These are phyloP conservation scores for Penicillium atrosanguineum DNA, from an alignment of 495 filamentous ascomycete genomes.

Conservation along the genomic window DNA sequence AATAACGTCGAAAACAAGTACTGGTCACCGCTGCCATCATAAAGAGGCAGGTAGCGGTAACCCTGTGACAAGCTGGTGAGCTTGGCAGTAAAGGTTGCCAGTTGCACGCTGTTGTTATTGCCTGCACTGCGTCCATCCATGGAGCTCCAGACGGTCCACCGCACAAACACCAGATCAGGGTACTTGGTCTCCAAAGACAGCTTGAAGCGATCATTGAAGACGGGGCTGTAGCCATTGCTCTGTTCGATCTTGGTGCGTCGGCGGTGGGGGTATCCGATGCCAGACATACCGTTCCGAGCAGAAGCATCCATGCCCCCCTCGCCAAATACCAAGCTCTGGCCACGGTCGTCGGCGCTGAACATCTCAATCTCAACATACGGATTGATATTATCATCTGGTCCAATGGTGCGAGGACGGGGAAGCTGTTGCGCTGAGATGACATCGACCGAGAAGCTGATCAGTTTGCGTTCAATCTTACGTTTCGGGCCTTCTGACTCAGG, in stretches of 20 bases:
- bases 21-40: slow-evolving; percentile 81
- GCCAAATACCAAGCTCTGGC: slow-evolving; percentile 56
- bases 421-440: slow-evolving; percentile 94
- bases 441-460: slow-evolving; percentile 79
- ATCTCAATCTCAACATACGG: slow-evolving; percentile 95
- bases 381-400: slow-evolving; percentile 71
- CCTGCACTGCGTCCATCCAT: slow-evolving; percentile 62
- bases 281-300: slow-evolving; percentile 64
- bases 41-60: slow-evolving; percentile 96
- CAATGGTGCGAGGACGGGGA: slow-evolving; percentile 71
- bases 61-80: slow-evolving; percentile 85
- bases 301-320: slow-evolving; percentile 71
- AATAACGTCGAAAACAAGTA: slow-evolving; percentile 95
- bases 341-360: slow-evolving; percentile 89
- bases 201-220: slow-evolving; percentile 71
- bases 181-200: slow-evolving; percentile 84
- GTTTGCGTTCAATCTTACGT: slow-evolving; percentile 58
- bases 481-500: slow-evolving; percentile 39
- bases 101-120: slow-evolving; percentile 58
- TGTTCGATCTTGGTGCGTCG: slow-evolving; percentile 72
- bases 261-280: slow-evolving; percentile 72
- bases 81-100: slow-evolving; percentile 91
- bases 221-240: slow-evolving; percentile 89
- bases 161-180: slow-evolving; percentile 88
- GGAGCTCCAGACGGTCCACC: slow-evolving; percentile 87